Base-by-base conservation (phyloP, 768 basidiomycete genomes). In the Mycena sanguinolenta region DNA sequence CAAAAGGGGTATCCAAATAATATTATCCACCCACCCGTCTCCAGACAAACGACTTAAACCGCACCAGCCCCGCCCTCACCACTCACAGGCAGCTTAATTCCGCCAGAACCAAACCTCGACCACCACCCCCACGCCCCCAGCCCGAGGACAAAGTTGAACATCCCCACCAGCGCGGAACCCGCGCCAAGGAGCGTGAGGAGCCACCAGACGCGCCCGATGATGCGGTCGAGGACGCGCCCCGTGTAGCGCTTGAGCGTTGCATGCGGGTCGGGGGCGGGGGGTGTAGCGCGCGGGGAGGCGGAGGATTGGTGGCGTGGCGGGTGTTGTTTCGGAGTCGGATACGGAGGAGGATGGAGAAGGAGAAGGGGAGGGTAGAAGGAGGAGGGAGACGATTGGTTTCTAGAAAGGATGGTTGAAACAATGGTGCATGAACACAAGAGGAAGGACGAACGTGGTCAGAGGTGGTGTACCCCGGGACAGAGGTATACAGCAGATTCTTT, bases 351-450 rank as follows among this genome's bases (percentile, higher is more conserved):
- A 13, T 4, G 84, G 76, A 17, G 64, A 13, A 12, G 34, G 32
- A 27, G 50, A 14, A 52, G 63, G n/a, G 21, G 85, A 75, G 25
- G 91, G 90, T 28, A 96, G 84, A 30, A 90, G 83, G 16, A 96
- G 84, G 42, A 96, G 82, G 34, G 90, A 86, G 19, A 95, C 90
- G 58, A 99, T 87, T 0, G 97, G 97, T 91, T 98, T 98, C 93
- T 95, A 73, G n/a, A 3, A 57, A 7, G 2, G 38, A 64, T 30
- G 16, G 64, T 36, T 27, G 27, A 69, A 39, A 68, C 30, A 58
- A 34, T 5, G 32, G 10, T 34, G 53, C n/a, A 8, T 46, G 16
- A 7, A 42, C n/a, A 30, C 36, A 39, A 49, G 44, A 17, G 61
- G 54, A 7, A 61, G 36, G 50, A 81, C 91, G 49, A 81, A 93